These are phyloP conservation scores for Mortierella sp. DNA, from an alignment of 371 early-diverging fungal genomes.

Conservation along the genomic window DNA sequence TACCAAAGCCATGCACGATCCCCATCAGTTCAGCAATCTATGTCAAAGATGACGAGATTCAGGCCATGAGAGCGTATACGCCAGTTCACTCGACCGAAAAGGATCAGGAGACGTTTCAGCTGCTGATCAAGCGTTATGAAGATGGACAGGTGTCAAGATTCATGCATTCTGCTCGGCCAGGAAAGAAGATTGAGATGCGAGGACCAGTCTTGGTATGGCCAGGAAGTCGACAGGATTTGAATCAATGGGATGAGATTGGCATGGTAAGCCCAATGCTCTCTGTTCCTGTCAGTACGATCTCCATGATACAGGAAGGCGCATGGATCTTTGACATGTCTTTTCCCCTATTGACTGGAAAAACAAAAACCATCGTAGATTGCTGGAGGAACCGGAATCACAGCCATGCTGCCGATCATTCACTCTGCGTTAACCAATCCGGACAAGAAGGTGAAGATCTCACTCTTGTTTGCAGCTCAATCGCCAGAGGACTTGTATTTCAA, in stretches of 20 bases:
- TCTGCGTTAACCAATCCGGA: constrained; percentile 27
- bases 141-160: constrained; percentile 54
- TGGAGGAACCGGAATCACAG: constrained; percentile 53
- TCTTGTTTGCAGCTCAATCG: constrained; percentile 44
- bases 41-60: constrained; percentile 51
- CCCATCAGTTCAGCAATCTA: constrained; percentile 47
- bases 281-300: too few species aligned
- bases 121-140: constrained; percentile 46
- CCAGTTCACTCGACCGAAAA: constrained; percentile 36
- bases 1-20: constrained; percentile 36
- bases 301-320: too few species aligned
- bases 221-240: constrained; percentile 27
- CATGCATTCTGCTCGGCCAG: constrained; percentile 38
- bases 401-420: constrained; percentile 46
- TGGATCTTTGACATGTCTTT: too few species aligned
- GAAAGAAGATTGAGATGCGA: constrained; percentile 47
- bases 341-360: too few species aligned
- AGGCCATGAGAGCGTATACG: constrained; percentile 53
- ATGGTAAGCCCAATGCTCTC: too few species aligned
- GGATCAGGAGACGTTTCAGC: constrained; percentile 29
- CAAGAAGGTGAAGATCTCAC: constrained; percentile 43
- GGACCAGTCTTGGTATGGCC: constrained; percentile 52
- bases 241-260: constrained; percentile 52
- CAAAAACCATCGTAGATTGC: constrained; percentile 24
- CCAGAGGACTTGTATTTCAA: constrained; percentile 48